These are phyloP conservation scores for Jacaranda mimosifolia DNA, from an alignment of 257 asterid species.

Conservation along the genomic window DNA sequence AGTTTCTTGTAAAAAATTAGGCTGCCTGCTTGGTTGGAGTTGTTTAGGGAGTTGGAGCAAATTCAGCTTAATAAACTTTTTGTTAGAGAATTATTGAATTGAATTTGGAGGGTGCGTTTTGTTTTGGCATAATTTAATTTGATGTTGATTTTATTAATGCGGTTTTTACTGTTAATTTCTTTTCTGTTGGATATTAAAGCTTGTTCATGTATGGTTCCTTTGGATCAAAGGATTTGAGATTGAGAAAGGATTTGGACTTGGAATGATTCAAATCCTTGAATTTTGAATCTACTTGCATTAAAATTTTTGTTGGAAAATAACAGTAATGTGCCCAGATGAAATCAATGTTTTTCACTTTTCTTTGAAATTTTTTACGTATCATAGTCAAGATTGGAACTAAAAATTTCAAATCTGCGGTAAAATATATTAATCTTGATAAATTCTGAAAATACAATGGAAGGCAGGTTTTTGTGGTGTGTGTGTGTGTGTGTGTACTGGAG, in stretches of 20 bases:
- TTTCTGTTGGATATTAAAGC: neutral
- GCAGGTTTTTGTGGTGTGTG: too few species aligned
- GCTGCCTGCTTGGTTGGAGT: constrained; percentile 8
- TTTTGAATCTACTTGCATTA: neutral
- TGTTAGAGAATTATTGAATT: neutral
- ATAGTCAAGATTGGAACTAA: neutral
- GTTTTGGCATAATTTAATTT: constrained; percentile 2
- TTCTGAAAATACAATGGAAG: neutral
- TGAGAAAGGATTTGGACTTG: neutral
- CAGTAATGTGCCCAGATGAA: neutral
- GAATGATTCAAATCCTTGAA: neutral
- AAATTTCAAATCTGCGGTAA: neutral
- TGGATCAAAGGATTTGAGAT: too few species aligned
- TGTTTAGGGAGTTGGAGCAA: neutral
- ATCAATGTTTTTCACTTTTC: neutral
- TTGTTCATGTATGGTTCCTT: too few species aligned
- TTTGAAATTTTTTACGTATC: neutral
- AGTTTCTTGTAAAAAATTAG: neutral
- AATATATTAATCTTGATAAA: neutral
- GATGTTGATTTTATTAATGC: neutral
- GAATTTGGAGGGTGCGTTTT: neutral
- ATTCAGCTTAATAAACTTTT: neutral
- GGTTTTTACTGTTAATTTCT: constrained; percentile 7
- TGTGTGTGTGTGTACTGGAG: neutral
- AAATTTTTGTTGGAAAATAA: neutral